Evolutionary conservation across 345 rosid species (phyloP).

Genomic region (Linum tenue): DNA sequence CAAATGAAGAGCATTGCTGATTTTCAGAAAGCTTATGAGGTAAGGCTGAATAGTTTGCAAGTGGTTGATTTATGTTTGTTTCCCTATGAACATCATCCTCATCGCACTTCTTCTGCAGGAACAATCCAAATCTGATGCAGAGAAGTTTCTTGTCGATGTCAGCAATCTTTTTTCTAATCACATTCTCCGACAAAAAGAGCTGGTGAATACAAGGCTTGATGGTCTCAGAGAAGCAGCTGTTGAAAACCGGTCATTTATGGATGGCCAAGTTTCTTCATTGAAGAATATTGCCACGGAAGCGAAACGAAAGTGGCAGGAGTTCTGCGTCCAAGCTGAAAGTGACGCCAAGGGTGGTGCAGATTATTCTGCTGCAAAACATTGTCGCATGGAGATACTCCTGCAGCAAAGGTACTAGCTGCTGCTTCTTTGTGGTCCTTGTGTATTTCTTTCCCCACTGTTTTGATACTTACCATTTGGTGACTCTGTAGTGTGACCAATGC

Average conservation of each 20-base stretch:
- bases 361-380: slow-evolving; percentile 83
- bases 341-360: slow-evolving; percentile 58
- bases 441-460: background rate
- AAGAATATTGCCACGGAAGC: slow-evolving; percentile 67
- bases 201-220: slow-evolving; percentile 82
- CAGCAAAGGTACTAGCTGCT: slow-evolving; percentile 51
- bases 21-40: slow-evolving; percentile 85
- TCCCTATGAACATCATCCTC: background rate
- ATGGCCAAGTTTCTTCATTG: slow-evolving; percentile 52
- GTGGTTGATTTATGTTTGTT: background rate
- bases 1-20: slow-evolving; percentile 68
- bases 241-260: slow-evolving; percentile 55
- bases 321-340: slow-evolving; percentile 59
- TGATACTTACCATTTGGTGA: slow-evolving; percentile 3
- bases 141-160: slow-evolving; percentile 75
- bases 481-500: slow-evolving; percentile 48
- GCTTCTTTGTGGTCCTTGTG: background rate
- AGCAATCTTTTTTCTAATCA: slow-evolving; percentile 62
- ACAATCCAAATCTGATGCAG: slow-evolving; percentile 71
- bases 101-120: slow-evolving; percentile 42
- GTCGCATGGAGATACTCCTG: slow-evolving; percentile 74
- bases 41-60: slow-evolving; percentile 3
- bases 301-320: slow-evolving; percentile 88
- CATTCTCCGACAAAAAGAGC: slow-evolving; percentile 62
- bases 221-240: slow-evolving; percentile 44